Percentiles rank a stretch among this genome's conserved stretches.
Conservation (phyloP, 2,329 filamentous ascomycete genomes). For the Cladosporium sphaerospermum region DNA sequence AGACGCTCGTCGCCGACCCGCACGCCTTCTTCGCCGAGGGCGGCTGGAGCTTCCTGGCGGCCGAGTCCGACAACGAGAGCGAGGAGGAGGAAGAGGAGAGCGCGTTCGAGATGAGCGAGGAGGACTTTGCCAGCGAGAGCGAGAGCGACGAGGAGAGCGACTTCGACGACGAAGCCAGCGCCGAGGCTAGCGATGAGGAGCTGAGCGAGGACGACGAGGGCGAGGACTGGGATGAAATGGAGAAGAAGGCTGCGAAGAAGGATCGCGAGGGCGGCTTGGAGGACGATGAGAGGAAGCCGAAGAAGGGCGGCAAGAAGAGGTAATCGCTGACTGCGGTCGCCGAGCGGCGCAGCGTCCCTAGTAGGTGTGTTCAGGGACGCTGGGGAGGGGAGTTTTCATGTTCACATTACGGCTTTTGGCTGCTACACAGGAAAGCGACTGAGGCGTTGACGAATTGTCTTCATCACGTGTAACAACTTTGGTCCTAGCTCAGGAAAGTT, state of each 20-base stretch:
- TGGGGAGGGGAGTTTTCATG: too few species aligned
- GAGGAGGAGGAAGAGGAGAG: slow-evolving; percentile 72
- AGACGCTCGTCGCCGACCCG: slow-evolving; percentile 89
- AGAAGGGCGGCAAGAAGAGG: slow-evolving; percentile 53
- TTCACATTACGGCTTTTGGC: background rate
- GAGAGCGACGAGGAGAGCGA: slow-evolving; percentile 85
- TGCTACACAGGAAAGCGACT: background rate
- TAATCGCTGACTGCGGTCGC: background rate
- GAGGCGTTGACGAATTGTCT: background rate
- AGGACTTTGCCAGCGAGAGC: slow-evolving; percentile 70
- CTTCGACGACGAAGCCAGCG: slow-evolving; percentile 82
- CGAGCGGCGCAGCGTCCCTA: too few species aligned
- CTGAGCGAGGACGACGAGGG: slow-evolving; percentile 60
- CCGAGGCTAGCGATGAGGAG: slow-evolving; percentile 70
- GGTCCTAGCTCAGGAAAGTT: too few species aligned
- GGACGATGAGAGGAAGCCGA: slow-evolving; percentile 58
- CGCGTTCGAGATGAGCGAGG: slow-evolving; percentile 84
- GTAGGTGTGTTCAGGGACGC: too few species aligned
- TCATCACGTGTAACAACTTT: too few species aligned
- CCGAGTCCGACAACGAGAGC: slow-evolving; percentile 80
- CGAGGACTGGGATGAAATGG: slow-evolving; percentile 91
- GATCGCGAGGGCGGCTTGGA: slow-evolving; percentile 50
- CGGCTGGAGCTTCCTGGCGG: slow-evolving; percentile 87
- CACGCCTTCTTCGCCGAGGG: slow-evolving; percentile 94
- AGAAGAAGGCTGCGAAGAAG: slow-evolving; percentile 70